Base-by-base conservation (phyloP, 148 eudicot species). In the Persicaria tinctoria region DNA sequence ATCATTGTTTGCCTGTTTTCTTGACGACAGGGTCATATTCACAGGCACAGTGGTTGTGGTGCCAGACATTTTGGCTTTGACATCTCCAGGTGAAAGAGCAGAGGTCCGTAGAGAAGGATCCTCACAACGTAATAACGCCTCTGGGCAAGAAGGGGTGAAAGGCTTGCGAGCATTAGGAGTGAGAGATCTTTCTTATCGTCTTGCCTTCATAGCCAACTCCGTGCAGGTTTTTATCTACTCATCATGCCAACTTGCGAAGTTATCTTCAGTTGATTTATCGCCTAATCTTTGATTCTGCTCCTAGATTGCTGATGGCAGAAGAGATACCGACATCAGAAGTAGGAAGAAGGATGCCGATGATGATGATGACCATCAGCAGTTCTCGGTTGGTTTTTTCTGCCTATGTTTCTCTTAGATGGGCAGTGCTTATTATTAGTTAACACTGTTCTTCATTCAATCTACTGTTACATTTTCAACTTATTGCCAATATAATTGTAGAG, bases 11-110 rank as follows among this genome's bases (percentile, higher is more conserved):
- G 55, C 47, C 68, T 41, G 20, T 74, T 74, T 44, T 72, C 38
- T 45, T 75, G 3, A 5, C 6, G 47, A 62, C 86, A 95, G 97
- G 87, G 99, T 90, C 73, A 81, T 95, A 46, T 95, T 95, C 78
- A 92, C 97, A 4, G 97, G 99, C 5, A 85, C 97, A 45, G 92
- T 95, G 76, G 99, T 95, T 46, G 99, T 89, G 63, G 86, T 95
- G 79, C 99, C 99, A 0, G 99, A 95, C 79, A 85, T 95, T 60
- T 18, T 89, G 86, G 97, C 99, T 72, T 83, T 95, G 81, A 87
- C 99, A 62, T 89, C 99, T 72, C 91, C 99, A 4, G 99, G 99
- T 71, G 99, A 95, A 85, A 90, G 99, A 85, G 84, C 99, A 27
- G 99, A 95, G 80, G 82, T 86, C 51, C 93, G 93, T 27, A 79